Evolutionary conservation across 2,329 filamentous ascomycete genomes (phyloP).

Genomic region (Cladorrhinum sp.): DNA sequence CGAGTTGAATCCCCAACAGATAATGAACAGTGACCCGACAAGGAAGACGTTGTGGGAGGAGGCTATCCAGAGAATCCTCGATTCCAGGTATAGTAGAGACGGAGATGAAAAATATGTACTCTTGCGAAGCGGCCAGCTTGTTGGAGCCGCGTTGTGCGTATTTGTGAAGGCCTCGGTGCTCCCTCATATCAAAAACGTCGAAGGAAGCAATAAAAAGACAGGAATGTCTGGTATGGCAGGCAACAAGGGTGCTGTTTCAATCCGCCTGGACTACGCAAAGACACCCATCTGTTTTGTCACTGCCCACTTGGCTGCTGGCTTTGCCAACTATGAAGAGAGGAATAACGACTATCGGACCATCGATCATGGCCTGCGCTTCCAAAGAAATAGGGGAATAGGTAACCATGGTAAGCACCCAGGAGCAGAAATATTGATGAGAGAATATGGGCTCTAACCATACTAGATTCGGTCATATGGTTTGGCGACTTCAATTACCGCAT

Average conservation of each 20-base stretch:
- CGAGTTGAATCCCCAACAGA: conserved; percentile 94
- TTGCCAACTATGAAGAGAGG: conserved; percentile 93
- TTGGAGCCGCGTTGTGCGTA: conserved; percentile 87
- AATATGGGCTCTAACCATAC: no score
- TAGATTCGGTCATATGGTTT: conserved; percentile 81
- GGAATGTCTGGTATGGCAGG: conserved; percentile 96
- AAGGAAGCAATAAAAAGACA: conserved; percentile 89
- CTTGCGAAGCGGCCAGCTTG: conserved; percentile 86
- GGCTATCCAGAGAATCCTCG: conserved; percentile 74
- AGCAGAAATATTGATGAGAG: no score
- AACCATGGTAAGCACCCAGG: conserved; percentile 69
- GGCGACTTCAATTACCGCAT: conserved; percentile 99
- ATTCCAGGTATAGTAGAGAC: conserved; percentile 61
- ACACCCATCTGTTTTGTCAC: conserved; percentile 95
- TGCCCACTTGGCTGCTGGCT: conserved; percentile 91
- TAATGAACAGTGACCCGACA: conserved; percentile 95
- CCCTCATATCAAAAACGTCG: conserved; percentile 87
- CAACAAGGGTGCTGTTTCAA: conserved; percentile 96
- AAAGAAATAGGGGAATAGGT: conserved; percentile 84
- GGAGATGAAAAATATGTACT: conserved; percentile 81
- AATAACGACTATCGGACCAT: conserved; percentile 93
- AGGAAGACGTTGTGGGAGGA: conserved; percentile 83
- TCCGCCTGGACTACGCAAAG: conserved; percentile 90
- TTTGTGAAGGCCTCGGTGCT: conserved; percentile 81
- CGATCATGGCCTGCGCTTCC: conserved; percentile 81